These are phyloP conservation scores for Fusarium acutatum DNA, from an alignment of 2,329 filamentous ascomycete species.

Conservation along the genomic window DNA sequence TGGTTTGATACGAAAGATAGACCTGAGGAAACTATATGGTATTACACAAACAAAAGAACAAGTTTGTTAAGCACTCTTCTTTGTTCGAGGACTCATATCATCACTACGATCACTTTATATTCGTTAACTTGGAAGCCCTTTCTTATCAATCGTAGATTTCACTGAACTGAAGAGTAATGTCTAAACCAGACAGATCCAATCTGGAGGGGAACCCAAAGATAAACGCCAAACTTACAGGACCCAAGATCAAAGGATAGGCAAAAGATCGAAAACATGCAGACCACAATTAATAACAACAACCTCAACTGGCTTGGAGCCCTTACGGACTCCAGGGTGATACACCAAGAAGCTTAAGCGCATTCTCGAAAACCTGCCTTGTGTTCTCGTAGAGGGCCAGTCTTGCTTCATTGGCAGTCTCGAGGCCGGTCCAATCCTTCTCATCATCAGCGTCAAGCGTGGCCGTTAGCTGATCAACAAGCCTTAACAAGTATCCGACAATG, in stretches of 20 bases:
- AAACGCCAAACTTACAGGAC: not conserved
- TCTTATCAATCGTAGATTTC: not conserved
- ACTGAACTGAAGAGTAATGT: too few species aligned
- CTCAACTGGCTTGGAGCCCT: not conserved
- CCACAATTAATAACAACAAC: not conserved
- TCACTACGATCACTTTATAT: rapidly evolving
- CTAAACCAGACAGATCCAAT: not conserved
- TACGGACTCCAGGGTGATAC: constrained; percentile 25
- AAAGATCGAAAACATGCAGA: not conserved
- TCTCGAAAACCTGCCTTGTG: constrained; percentile 40
- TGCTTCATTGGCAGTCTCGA: constrained; percentile 63
- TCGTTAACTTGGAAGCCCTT: rapidly evolving
- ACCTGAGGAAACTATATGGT: not conserved
- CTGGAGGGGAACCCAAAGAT: rapidly evolving
- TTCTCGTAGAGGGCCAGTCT: constrained; percentile 66
- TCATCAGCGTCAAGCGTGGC: constrained; percentile 62
- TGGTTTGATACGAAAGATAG: too few species aligned
- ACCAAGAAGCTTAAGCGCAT: constrained; percentile 52
- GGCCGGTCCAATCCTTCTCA: constrained; percentile 33
- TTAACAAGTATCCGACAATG: constrained; percentile 66
- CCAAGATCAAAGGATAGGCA: rapidly evolving
- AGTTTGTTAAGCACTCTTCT: not conserved
- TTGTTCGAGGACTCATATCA: not conserved
- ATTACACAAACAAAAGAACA: rapidly evolving
- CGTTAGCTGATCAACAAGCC: constrained; percentile 28